These are phyloP conservation scores for Petunia hybrid DNA, from an alignment of 305 asterid species.

Conservation along the genomic window DNA sequence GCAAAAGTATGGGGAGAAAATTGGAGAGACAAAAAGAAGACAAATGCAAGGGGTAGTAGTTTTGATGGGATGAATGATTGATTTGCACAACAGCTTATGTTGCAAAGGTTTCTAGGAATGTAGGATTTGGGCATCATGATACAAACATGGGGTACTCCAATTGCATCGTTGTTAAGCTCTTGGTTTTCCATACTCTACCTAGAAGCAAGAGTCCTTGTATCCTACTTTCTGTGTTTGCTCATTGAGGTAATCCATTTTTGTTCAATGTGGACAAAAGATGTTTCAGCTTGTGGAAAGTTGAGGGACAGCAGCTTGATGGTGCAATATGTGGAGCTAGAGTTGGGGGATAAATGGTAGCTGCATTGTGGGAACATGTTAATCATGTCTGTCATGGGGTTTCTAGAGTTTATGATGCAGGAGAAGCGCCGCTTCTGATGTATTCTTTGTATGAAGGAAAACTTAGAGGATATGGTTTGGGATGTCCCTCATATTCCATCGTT, in stretches of 20 bases:
- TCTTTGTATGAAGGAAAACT: conserved; percentile 9
- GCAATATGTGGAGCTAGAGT: not conserved
- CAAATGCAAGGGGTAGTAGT: conserved; percentile 51
- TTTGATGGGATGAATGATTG: conserved; percentile 71
- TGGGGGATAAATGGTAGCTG: not conserved
- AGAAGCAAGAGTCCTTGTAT: conserved; percentile 35
- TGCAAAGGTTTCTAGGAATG: conserved; percentile 12
- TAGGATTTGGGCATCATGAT: conserved; percentile 19
- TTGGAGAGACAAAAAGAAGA: conserved; percentile 80
- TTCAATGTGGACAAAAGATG: conserved; percentile 38
- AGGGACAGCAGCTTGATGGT: conserved; percentile 2
- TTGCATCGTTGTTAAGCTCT: conserved; percentile 21
- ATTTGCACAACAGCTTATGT: conserved; percentile 7
- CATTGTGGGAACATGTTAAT: conserved; percentile 37
- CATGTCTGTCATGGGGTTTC: conserved; percentile 43
- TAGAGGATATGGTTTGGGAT: conserved; percentile 29
- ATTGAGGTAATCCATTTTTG: conserved; percentile 39
- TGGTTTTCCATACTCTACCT: conserved; percentile 18
- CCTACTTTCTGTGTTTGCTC: conserved; percentile 36
- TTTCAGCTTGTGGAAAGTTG: conserved; percentile 27
- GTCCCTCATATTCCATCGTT: conserved; percentile 35
- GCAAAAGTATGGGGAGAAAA: conserved; percentile 98
- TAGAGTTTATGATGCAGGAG: conserved; percentile 35
- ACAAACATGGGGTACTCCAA: not conserved
- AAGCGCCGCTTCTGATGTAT: conserved; percentile 36